Base-by-base conservation (phyloP, 352 stramenopile species). In the Phytophthora litchii region DNA sequence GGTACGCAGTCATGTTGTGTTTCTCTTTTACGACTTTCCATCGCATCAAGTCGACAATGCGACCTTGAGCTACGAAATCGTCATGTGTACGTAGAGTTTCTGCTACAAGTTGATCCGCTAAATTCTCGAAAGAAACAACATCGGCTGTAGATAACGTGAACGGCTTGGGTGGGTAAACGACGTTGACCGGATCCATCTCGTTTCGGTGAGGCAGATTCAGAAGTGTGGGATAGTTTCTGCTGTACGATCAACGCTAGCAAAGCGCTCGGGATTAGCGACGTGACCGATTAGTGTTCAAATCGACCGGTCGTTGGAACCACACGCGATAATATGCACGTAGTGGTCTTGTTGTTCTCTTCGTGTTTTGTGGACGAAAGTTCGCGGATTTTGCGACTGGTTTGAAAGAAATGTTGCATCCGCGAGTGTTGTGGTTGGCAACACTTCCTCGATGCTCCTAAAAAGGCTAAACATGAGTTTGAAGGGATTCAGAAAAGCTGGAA, bases 21-120 rank as follows among this genome's bases (percentile, higher is more conserved):
- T 75, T 76, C 20, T 67, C 55, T 40, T 74, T 72, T 1, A 83
- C 43, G 35, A 74, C 49, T 53, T 86, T 85, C 79, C 79, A 89
- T 46, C 72, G 61, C 3, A 53, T 52, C 16, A 41, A 36, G 40
- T 75, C 46, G 10, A 87, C 65, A 34, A 61, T 38, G 4, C 73
- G 70, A 12, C 57, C 50, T 43, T 68, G 52, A 13, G 64, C 51
- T 21, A 85, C 55, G 41, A 78, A 86, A 19, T 63, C 64, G 19
- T 80, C 76, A 34, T 83, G 76, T n/a, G 70, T 63, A 0, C 68
- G 68, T 32, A 86, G 55, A 16, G 76, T 80, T 50, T 83, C 78
- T 11, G 70, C 74, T 32, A 86, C 70, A 55, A 88, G 73, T 20
- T 75, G 67, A 37, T 85, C 74, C 19, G 76, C 70, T 46, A 80